These are phyloP conservation scores for Exophiala xenobiotica DNA, from an alignment of 2,329 filamentous ascomycete genomes.

Conservation along the genomic window DNA sequence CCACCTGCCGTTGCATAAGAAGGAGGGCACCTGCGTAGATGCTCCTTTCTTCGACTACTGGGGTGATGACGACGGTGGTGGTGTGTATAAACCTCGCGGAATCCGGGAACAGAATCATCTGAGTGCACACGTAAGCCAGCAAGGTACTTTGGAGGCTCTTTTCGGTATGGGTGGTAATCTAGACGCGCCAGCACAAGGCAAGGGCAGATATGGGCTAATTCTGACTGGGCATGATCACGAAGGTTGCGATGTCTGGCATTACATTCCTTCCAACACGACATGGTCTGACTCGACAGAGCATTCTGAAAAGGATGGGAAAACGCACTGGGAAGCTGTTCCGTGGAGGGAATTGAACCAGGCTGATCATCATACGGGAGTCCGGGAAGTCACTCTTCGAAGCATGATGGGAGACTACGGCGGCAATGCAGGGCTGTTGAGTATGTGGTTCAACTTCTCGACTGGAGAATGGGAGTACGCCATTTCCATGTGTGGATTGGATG, in stretches of 20 bases:
- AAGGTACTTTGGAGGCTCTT: slow-evolving; percentile 77
- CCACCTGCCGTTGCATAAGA: slow-evolving; percentile 87
- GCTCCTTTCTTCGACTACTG: slow-evolving; percentile 80
- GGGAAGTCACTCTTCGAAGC: slow-evolving; percentile 89
- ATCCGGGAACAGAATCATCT: slow-evolving; percentile 90
- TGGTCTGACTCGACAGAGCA: slow-evolving; percentile 13
- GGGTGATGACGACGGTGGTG: slow-evolving; percentile 51
- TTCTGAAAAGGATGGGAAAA: slow-evolving; percentile 35
- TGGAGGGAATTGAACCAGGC: slow-evolving; percentile 12
- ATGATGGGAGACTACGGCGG: slow-evolving; percentile 99
- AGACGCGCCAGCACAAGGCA: slow-evolving; percentile 59
- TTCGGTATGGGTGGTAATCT: slow-evolving; percentile 71
- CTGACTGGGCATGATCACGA: slow-evolving; percentile 94
- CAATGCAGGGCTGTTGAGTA: slow-evolving; percentile 81
- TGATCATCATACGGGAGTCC: slow-evolving; percentile 57
- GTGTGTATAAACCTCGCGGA: slow-evolving; percentile 41
- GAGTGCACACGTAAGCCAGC: slow-evolving; percentile 64
- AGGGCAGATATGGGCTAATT: slow-evolving; percentile 72
- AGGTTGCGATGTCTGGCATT: slow-evolving; percentile 89
- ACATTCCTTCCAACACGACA: slow-evolving; percentile 43
- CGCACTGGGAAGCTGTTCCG: slow-evolving; percentile 13
- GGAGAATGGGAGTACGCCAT: slow-evolving; percentile 85
- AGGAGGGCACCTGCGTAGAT: slow-evolving; percentile 78
- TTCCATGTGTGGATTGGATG: slow-evolving; percentile 72
- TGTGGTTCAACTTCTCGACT: slow-evolving; percentile 76